These are phyloP conservation scores for Hymenoscyphus fraxineus DNA, from an alignment of 2,329 filamentous ascomycete genomes.

Conservation along the genomic window DNA sequence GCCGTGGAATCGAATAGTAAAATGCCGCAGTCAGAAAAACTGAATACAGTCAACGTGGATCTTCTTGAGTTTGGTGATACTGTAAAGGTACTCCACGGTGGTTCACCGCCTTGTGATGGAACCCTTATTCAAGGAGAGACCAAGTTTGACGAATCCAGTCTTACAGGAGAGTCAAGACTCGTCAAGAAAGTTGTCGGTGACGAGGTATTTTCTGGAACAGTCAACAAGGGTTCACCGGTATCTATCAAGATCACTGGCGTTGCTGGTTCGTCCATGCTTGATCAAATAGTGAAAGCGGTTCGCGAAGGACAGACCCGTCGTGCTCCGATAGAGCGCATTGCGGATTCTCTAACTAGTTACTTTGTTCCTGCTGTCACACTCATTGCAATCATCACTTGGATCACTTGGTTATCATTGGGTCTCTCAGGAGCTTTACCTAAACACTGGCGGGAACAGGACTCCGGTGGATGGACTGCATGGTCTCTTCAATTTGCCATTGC, in stretches of 20 bases:
- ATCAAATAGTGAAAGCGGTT: slow-evolving; percentile 73
- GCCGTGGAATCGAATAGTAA: slow-evolving; percentile 8
- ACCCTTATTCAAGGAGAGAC: slow-evolving; percentile 58
- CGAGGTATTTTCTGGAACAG: slow-evolving; percentile 66
- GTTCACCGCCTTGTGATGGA: slow-evolving; percentile 83
- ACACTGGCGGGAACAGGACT: slow-evolving; percentile 50
- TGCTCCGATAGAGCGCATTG: slow-evolving; percentile 71
- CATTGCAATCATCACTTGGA: slow-evolving; percentile 67
- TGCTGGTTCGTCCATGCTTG: slow-evolving; percentile 70
- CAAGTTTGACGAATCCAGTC: slow-evolving; percentile 82
- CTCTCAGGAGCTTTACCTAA: slow-evolving; percentile 53
- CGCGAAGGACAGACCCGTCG: slow-evolving; percentile 73
- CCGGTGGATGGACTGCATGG: slow-evolving; percentile 68
- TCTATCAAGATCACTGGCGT: slow-evolving; percentile 61
- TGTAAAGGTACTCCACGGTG: slow-evolving; percentile 72
- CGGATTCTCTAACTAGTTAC: slow-evolving; percentile 68
- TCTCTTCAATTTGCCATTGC: slow-evolving; percentile 72
- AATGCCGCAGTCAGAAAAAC: slow-evolving; percentile 9
- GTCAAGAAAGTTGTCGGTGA: slow-evolving; percentile 63
- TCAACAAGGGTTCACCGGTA: slow-evolving; percentile 65
- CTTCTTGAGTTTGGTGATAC: slow-evolving; percentile 67
- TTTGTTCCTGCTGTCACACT: slow-evolving; percentile 72
- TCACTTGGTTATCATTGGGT: slow-evolving; percentile 66
- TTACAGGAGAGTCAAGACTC: slow-evolving; percentile 73
- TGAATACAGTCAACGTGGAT: slow-evolving; percentile 43